Evolutionary conservation across 192 early-diverging fungal genomes (phyloP).

Genomic region (Podila horticola): DNA sequence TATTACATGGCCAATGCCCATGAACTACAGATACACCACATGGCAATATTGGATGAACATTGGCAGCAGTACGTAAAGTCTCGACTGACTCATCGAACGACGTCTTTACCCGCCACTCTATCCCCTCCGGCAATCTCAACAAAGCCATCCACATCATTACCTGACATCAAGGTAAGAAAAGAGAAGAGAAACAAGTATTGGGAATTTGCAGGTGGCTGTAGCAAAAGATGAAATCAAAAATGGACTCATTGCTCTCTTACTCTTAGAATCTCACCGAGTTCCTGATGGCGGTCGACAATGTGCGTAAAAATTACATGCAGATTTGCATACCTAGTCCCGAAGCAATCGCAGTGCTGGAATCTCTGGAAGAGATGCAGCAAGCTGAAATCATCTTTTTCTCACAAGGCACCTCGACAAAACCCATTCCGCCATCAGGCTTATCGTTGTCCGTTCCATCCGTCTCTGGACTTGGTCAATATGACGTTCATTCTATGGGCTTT

Average conservation of each 20-base stretch:
- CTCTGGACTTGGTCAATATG: too few relatives aligned
- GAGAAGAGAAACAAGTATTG: not conserved
- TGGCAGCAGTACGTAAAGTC: conserved; percentile 25
- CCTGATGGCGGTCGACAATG: conserved; percentile 19
- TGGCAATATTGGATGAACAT: conserved; percentile 22
- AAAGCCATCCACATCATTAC: not conserved
- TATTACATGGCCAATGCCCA: conserved; percentile 36
- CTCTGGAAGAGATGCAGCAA: conserved; percentile 43
- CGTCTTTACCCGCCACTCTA: not conserved
- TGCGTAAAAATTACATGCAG: conserved; percentile 23
- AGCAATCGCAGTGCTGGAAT: conserved; percentile 23
- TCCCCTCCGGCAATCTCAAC: not conserved
- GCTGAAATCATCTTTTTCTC: conserved; percentile 20
- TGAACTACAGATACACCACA: conserved; percentile 28
- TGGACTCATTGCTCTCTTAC: too few relatives aligned
- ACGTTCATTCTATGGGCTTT: too few relatives aligned
- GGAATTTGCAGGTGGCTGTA: not conserved
- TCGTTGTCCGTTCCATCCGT: not conserved
- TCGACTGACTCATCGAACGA: not conserved
- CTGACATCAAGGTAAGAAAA: conserved; percentile 12
- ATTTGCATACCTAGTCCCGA: conserved; percentile 41
- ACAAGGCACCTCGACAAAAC: not conserved
- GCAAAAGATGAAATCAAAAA: not conserved
- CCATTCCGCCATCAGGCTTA: not conserved
- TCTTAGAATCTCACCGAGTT: conserved; percentile 24